A percentile compares a stretch with the other conserved stretches of the same genome.
Evolutionary conservation across 176 grass and related monocot species (phyloP).

Genomic region (Poa annua): DNA sequence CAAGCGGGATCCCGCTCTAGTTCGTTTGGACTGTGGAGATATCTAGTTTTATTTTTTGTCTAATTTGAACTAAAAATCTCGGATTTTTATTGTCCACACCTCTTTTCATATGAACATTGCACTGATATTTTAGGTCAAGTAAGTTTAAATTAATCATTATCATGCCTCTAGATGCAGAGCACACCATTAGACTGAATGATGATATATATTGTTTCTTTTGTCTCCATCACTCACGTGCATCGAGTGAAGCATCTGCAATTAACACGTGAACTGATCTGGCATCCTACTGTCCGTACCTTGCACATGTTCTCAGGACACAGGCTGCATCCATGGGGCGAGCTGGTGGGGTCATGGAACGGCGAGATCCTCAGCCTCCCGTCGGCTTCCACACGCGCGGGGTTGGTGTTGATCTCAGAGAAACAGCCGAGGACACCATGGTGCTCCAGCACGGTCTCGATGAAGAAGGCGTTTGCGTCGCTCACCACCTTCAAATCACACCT

Average conservation of each 20-base stretch:
- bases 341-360: slow-evolving; percentile 57
- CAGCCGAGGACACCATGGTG: slow-evolving; percentile 65
- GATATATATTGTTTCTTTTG: slow-evolving; percentile 20
- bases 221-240: slow-evolving; percentile 30
- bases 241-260: not conserved
- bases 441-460: slow-evolving; percentile 82
- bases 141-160: not conserved
- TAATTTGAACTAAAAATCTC: no score
- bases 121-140: not conserved
- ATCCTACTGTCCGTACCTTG: slow-evolving; percentile 63
- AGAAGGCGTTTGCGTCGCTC: slow-evolving; percentile 86
- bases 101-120: slow-evolving; percentile 8
- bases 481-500: slow-evolving; percentile 83
- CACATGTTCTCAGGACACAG: slow-evolving; percentile 94
- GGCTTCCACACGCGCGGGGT: slow-evolving; percentile 59
- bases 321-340: slow-evolving; percentile 60
- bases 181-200: slow-evolving; percentile 8
- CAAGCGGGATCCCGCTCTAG: no score
- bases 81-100: not conserved
- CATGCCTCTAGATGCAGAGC: slow-evolving; percentile 10
- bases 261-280: slow-evolving; percentile 31
- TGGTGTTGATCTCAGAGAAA: slow-evolving; percentile 82
- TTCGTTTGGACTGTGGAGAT: no score
- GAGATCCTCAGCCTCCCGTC: slow-evolving; percentile 72
- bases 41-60: no score